These are phyloP conservation scores for Scutellaria minor DNA, from an alignment of 257 asterid genomes.

Conservation along the genomic window DNA sequence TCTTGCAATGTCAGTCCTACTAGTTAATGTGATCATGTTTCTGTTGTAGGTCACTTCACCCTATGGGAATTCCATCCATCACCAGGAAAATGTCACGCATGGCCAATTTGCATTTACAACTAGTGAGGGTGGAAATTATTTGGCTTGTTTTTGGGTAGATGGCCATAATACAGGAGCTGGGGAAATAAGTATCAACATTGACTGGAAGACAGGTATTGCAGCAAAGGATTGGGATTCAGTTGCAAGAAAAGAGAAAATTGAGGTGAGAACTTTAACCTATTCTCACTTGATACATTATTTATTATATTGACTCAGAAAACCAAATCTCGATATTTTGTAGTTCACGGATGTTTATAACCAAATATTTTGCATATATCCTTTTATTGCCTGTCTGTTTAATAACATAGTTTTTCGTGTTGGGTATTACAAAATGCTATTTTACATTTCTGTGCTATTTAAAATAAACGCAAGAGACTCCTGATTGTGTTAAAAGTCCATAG, in stretches of 20 bases:
- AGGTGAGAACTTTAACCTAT: constrained; percentile 51
- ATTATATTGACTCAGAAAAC: neutral
- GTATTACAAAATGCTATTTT: neutral
- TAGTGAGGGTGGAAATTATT: constrained; percentile 73
- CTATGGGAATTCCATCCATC: constrained; percentile 72
- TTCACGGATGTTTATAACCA: constrained; percentile 10
- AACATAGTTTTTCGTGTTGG: neutral
- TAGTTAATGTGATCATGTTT: constrained; percentile 27
- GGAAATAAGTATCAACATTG: constrained; percentile 71
- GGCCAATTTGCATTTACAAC: constrained; percentile 93
- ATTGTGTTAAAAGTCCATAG: constrained; percentile 1
- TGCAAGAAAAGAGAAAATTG: constrained; percentile 86
- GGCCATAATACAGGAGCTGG: constrained; percentile 54
- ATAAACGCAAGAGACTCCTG: neutral
- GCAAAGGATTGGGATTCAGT: constrained; percentile 95
- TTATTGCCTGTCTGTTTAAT: neutral
- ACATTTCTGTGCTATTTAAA: constrained; percentile 4
- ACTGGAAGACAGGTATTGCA: constrained; percentile 90
- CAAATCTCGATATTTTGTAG: neutral
- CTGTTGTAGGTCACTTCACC: constrained; percentile 76
- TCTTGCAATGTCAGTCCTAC: neutral
- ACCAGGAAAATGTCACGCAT: constrained; percentile 67
- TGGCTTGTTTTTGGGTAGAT: constrained; percentile 84
- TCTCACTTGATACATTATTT: constrained; percentile 15
- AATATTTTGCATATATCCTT: neutral